phyloP scores from a whole-genome alignment of 1,139 yeast genomes.

The Candida dubliniensis region DNA sequence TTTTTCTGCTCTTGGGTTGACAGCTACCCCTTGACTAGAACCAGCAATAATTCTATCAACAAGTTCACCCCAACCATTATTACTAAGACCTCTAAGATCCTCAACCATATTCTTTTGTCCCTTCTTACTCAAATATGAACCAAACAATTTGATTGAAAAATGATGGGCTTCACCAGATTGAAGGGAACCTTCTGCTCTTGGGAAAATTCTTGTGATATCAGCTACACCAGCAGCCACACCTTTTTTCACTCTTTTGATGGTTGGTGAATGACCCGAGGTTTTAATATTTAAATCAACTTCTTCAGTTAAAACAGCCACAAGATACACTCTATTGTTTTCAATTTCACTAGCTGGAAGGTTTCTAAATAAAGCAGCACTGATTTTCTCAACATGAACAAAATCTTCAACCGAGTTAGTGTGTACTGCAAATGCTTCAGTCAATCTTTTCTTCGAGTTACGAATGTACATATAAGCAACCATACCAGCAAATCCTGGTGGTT shows the following conservation, averaged over 20 bases:
- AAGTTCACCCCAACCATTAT: constrained; percentile 89
- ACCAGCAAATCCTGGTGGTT: constrained; percentile 70
- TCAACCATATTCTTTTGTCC: constrained; percentile 24
- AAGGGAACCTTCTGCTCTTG: constrained; percentile 61
- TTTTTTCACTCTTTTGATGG: constrained; percentile 55
- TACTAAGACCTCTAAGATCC: constrained; percentile 30
- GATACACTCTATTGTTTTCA: constrained; percentile 59
- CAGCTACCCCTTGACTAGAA: constrained; percentile 74
- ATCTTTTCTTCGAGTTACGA: constrained; percentile 61
- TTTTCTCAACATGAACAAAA: constrained; percentile 60
- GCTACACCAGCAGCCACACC: constrained; percentile 91
- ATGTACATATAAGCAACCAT: constrained; percentile 73
- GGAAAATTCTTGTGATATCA: constrained; percentile 78
- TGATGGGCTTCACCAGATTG: constrained; percentile 66
- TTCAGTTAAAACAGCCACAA: constrained; percentile 70
- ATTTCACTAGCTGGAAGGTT: constrained; percentile 74
- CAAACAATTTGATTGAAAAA: constrained; percentile 69
- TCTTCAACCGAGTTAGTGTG: constrained; percentile 61
- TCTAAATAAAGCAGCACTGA: constrained; percentile 77
- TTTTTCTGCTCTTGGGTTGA: constrained; percentile 78
- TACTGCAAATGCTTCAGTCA: constrained; percentile 81
- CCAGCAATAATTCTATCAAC: constrained; percentile 79
- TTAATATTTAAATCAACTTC: constrained; percentile 42
- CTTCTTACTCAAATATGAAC: constrained; percentile 56
- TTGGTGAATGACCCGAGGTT: constrained; percentile 22